A percentile compares a stretch with the other conserved stretches of the same genome.
These are phyloP conservation scores for Coelastrella sp. DNA, from an alignment of 139 green algal genomes.

Conservation along the genomic window DNA sequence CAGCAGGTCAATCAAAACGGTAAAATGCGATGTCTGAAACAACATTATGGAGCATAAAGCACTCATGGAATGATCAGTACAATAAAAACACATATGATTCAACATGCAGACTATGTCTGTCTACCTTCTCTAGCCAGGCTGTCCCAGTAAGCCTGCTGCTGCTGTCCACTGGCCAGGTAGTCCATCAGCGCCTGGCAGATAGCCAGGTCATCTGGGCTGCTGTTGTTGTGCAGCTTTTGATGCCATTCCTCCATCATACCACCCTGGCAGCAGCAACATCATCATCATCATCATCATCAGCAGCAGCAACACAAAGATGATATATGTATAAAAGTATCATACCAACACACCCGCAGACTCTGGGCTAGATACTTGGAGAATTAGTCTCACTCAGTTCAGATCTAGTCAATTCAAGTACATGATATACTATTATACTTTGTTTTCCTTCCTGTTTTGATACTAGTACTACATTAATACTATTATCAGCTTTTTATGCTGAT, in stretches of 20 bases:
- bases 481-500: too few relatives aligned
- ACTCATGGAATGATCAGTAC: too few relatives aligned
- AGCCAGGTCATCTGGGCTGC: conserved; percentile 78
- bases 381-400: too few relatives aligned
- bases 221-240: conserved; percentile 94
- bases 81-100: too few relatives aligned
- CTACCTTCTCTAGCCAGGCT: conserved; percentile 26
- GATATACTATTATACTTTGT: too few relatives aligned
- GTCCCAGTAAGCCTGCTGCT: conserved; percentile 56
- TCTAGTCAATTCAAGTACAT: too few relatives aligned
- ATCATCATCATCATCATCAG: neutral
- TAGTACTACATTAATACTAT: neutral
- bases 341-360: neutral
- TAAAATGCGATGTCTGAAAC: neutral
- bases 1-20: neutral
- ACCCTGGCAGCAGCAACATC: conserved; percentile 47
- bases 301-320: neutral
- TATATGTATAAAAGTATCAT: neutral
- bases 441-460: too few relatives aligned
- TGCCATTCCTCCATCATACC: conserved; percentile 89
- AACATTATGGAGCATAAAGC: neutral
- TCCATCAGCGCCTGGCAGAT: conserved; percentile 80
- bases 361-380: too few relatives aligned
- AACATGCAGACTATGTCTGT: too few relatives aligned
- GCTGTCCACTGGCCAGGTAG: conserved; percentile 48